phyloP scores from a whole-genome alignment of 208 protist genomes.

The Trypanosoma mega region DNA sequence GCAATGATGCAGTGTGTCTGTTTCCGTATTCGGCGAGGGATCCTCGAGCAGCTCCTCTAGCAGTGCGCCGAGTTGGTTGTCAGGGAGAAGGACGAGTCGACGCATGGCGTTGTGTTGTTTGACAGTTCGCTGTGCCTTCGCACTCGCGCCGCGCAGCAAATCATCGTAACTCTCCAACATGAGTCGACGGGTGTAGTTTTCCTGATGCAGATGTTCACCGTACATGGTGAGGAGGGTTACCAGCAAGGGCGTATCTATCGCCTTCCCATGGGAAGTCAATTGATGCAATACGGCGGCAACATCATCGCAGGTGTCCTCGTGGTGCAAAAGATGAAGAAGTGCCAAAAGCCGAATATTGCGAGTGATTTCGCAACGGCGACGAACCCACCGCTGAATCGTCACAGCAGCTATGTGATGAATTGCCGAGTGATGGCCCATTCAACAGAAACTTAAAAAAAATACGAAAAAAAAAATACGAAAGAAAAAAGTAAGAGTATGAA shows the following conservation, averaged over 20 bases:
- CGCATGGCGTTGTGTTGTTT: slow-evolving; percentile 31
- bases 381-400: slow-evolving; percentile 32
- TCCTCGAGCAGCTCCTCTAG: slow-evolving; percentile 7
- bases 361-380: slow-evolving; percentile 4
- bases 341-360: slow-evolving; percentile 22
- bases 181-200: slow-evolving; percentile 46
- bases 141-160: slow-evolving; percentile 18
- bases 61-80: background rate
- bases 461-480: background rate
- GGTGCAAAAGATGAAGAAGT: slow-evolving; percentile 20
- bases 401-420: slow-evolving; percentile 17
- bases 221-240: slow-evolving; percentile 27
- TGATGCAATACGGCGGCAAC: background rate
- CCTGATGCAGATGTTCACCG: slow-evolving; percentile 24
- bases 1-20: background rate
- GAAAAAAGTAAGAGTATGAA: background rate
- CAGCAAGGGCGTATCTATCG: slow-evolving; percentile 2
- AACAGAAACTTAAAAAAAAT: background rate
- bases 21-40: too few species aligned
- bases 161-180: slow-evolving; percentile 24
- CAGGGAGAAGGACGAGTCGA: slow-evolving; percentile 16
- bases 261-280: background rate
- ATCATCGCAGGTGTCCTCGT: slow-evolving; percentile 2
- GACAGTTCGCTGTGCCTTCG: slow-evolving; percentile 12
- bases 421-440: slow-evolving; percentile 15